Percentiles rank a stretch among this genome's conserved stretches.
These are phyloP conservation scores for Elaeis guineensis DNA, from an alignment of 176 grass and related monocot genomes.

Conservation along the genomic window DNA sequence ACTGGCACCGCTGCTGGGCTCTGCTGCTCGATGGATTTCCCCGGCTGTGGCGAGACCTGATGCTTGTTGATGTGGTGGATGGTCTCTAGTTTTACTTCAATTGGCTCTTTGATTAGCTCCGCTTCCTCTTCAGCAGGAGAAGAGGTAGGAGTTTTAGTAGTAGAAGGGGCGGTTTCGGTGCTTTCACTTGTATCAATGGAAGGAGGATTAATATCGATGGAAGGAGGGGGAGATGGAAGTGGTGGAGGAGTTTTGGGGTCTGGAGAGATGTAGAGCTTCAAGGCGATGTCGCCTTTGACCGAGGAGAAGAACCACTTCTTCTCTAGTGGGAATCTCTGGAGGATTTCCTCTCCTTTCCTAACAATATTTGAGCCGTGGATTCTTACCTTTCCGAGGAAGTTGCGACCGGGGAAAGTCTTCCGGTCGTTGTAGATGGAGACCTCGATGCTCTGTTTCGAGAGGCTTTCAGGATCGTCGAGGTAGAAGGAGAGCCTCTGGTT, in stretches of 20 bases:
- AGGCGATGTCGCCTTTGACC: slow-evolving; percentile 26
- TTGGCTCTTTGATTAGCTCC: slow-evolving; percentile 10
- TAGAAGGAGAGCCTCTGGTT: slow-evolving; percentile 33
- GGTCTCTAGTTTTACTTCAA: slow-evolving; percentile 18
- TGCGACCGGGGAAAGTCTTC: slow-evolving; percentile 8
- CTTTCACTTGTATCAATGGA: background rate
- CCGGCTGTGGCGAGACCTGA: slow-evolving; percentile 9
- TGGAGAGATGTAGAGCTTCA: slow-evolving; percentile 22
- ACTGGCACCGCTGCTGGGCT: background rate
- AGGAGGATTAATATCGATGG: background rate
- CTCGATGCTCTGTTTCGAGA: slow-evolving; percentile 4
- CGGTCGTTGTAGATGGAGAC: slow-evolving; percentile 22
- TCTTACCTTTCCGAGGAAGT: slow-evolving; percentile 25
- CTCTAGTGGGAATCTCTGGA: slow-evolving; percentile 16
- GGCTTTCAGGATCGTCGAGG: background rate
- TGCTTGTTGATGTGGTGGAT: slow-evolving; percentile 21
- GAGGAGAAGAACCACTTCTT: slow-evolving; percentile 27
- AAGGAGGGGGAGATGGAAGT: background rate
- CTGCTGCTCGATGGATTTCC: slow-evolving; percentile 21
- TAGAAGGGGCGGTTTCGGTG: background rate
- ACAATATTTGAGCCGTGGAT: slow-evolving; percentile 21
- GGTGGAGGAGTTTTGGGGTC: slow-evolving; percentile 18
- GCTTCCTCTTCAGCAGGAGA: background rate
- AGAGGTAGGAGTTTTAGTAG: too few species aligned
- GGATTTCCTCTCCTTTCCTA: slow-evolving; percentile 20